A percentile compares a stretch with the other conserved stretches of the same genome.
Evolutionary conservation across 1,139 yeast species (phyloP).

Genomic region (Pichia sp.): DNA sequence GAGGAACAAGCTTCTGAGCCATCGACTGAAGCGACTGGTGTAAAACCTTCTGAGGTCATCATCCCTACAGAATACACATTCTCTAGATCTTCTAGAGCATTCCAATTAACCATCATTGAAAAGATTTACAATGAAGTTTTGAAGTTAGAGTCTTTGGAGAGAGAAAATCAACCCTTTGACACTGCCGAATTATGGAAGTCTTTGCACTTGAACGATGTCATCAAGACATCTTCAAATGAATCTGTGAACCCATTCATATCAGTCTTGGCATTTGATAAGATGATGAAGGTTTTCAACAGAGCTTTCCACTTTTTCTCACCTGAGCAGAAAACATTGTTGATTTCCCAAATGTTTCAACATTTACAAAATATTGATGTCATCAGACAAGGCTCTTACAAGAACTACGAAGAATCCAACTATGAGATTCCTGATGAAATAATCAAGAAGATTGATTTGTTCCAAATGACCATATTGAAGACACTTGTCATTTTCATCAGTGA

Average conservation of each 20-base stretch:
- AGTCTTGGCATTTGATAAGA: constrained; percentile 78
- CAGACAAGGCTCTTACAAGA: constrained; percentile 69
- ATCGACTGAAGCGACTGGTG: background rate
- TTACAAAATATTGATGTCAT: constrained; percentile 76
- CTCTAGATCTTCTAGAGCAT: constrained; percentile 27
- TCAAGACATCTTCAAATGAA: constrained; percentile 39
- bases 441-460: constrained; percentile 72
- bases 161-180: constrained; percentile 53
- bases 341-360: constrained; percentile 76
- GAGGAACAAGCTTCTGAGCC: background rate
- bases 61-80: constrained; percentile 26
- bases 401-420: constrained; percentile 35
- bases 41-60: too few species aligned
- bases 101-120: constrained; percentile 55
- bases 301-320: constrained; percentile 74
- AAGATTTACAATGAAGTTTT: constrained; percentile 71
- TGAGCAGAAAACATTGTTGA: constrained; percentile 72
- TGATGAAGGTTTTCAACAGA: constrained; percentile 83
- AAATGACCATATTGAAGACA: constrained; percentile 76
- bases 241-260: constrained; percentile 77
- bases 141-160: constrained; percentile 75
- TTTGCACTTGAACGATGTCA: constrained; percentile 51
- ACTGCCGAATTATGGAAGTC: constrained; percentile 69
- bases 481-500: constrained; percentile 82
- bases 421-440: constrained; percentile 48